These are phyloP conservation scores for Circinella umbellata DNA, from an alignment of 371 early-diverging fungal genomes.

Conservation along the genomic window DNA sequence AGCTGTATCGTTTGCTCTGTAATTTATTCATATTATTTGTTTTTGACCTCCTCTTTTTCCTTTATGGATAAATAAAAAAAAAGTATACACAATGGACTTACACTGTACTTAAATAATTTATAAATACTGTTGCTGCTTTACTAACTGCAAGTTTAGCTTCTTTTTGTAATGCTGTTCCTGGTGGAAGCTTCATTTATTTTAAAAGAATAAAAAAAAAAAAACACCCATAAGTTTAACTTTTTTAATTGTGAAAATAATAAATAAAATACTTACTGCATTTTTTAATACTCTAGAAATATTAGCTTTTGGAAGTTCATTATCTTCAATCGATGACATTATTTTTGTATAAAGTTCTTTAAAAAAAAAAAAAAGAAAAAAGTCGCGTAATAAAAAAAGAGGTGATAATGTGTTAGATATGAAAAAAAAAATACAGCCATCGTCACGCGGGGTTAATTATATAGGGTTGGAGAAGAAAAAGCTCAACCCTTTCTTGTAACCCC, in stretches of 20 bases:
- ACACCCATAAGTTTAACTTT: too few species aligned
- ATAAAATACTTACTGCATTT: conserved; percentile 46
- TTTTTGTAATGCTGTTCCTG: conserved; percentile 62
- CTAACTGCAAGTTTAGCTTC: conserved; percentile 66
- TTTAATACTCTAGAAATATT: conserved; percentile 65
- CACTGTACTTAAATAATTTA: conserved; percentile 66
- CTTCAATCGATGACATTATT: conserved; percentile 54
- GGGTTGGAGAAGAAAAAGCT: too few species aligned
- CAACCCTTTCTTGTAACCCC: too few species aligned
- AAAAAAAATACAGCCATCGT: too few species aligned
- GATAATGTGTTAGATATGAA: too few species aligned
- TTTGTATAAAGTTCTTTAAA: too few species aligned
- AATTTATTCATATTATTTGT: too few species aligned
- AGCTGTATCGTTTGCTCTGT: conserved; percentile 50
- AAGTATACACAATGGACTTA: conserved; percentile 27
- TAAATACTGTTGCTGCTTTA: conserved; percentile 67
- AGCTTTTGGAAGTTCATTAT: conserved; percentile 63
- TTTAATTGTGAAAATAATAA: not conserved
- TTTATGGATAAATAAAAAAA: too few species aligned
- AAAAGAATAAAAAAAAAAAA: too few species aligned
- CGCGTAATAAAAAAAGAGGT: not conserved
- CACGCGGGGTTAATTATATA: too few species aligned
- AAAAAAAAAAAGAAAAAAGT: not conserved
- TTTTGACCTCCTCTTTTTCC: too few species aligned
- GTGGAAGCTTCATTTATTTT: conserved; percentile 52